Percentiles rank a stretch among this genome's conserved stretches.
Evolutionary conservation across 2,329 filamentous ascomycete genomes (phyloP).

Genomic region (Paraconiothyrium brasiliense): DNA sequence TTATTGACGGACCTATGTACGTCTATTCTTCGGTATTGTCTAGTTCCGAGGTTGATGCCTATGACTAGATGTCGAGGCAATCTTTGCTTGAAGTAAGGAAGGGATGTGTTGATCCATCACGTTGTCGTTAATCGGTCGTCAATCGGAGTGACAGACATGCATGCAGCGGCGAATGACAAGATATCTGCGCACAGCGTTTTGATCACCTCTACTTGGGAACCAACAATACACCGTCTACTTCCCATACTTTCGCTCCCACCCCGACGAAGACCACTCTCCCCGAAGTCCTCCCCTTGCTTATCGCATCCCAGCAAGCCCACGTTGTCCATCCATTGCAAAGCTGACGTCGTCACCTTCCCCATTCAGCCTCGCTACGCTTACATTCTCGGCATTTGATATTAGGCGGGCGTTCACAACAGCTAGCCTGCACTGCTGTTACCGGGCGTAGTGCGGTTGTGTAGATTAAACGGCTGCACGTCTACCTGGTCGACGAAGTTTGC

Average conservation of each 20-base stretch:
- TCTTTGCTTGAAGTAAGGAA: not conserved
- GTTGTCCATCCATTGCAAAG: not conserved
- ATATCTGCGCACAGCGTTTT: not conserved
- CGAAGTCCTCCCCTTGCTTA: not conserved
- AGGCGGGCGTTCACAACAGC: not conserved
- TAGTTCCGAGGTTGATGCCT: conserved; percentile 1
- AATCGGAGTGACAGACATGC: not conserved
- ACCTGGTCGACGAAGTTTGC: conserved; percentile 1
- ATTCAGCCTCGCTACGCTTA: conserved; percentile 9
- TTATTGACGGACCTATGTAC: not conserved
- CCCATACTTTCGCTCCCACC: not conserved
- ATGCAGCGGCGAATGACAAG: not conserved
- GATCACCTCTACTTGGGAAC: not conserved
- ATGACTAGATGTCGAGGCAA: not conserved
- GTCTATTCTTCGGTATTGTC: not conserved
- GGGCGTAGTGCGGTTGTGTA: not conserved
- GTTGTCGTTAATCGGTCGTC: conserved; percentile 5
- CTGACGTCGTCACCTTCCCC: conserved; percentile 22
- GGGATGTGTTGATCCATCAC: not conserved
- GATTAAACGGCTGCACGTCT: conserved; percentile 6
- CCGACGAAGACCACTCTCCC: not conserved
- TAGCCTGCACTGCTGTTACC: conserved; percentile 7
- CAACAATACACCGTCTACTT: not conserved
- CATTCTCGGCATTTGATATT: conserved; percentile 14
- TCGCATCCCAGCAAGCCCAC: not conserved